Percentiles rank a stretch among this genome's conserved stretches.
These are phyloP conservation scores for Cercospora zeina DNA, from an alignment of 2,329 filamentous ascomycete genomes.

Conservation along the genomic window DNA sequence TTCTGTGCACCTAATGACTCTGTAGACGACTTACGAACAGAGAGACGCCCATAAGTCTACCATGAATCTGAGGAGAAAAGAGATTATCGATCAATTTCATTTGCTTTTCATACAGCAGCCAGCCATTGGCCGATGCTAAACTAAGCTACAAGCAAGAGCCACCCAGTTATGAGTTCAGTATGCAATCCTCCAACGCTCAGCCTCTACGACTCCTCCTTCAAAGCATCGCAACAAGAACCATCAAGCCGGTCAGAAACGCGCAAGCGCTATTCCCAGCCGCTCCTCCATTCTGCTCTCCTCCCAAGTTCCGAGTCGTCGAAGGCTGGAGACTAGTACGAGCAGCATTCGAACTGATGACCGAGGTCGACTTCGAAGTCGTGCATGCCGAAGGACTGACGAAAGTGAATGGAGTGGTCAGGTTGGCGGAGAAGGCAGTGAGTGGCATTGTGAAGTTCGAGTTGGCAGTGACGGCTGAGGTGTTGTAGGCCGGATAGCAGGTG, in stretches of 20 bases:
- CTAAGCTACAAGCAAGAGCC: not conserved
- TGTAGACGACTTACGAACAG: not conserved
- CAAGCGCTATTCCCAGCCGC: not conserved
- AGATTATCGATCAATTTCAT: not conserved
- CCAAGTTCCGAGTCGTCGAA: not conserved
- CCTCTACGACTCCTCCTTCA: not conserved
- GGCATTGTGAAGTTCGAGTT: not conserved
- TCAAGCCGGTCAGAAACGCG: not conserved
- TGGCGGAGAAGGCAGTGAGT: not conserved
- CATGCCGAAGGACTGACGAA: not conserved
- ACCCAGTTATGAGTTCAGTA: not conserved
- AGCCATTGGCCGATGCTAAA: not conserved
- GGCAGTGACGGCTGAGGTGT: not conserved
- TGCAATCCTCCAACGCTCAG: not conserved
- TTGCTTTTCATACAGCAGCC: not conserved
- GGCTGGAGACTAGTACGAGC: not conserved
- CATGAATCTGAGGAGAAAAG: not conserved
- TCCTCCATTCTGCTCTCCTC: not conserved
- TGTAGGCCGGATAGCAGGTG: not conserved
- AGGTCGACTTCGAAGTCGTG: not conserved
- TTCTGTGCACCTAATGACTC: not conserved
- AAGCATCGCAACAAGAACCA: not conserved
- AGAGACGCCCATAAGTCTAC: not conserved
- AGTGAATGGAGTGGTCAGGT: not conserved
- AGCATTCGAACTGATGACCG: not conserved